phyloP scores from a whole-genome alignment of 1,284 basidiomycete genomes.

The Stygiomarasmius scandens region DNA sequence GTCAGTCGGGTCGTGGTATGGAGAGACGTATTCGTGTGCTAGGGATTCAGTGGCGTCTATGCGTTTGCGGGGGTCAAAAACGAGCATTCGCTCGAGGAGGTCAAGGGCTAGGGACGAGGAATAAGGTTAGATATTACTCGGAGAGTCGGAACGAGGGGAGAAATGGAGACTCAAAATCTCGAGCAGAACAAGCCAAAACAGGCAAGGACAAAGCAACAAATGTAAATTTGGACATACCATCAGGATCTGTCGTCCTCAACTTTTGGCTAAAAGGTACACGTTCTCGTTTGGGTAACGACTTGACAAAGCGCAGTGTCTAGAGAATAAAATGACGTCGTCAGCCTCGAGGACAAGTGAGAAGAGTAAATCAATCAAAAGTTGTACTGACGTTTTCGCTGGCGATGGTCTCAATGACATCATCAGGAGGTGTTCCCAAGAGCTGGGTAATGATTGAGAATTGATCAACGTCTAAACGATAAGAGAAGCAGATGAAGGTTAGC shows the following conservation, averaged over 20 bases:
- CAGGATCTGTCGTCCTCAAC: conserved; percentile 86
- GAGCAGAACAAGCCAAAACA: background rate
- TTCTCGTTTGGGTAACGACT: conserved; percentile 95
- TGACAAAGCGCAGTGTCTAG: conserved; percentile 98
- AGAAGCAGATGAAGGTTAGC: background rate
- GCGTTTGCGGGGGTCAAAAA: conserved; percentile 96
- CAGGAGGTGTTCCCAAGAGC: conserved; percentile 94
- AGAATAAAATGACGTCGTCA: conserved; percentile 17
- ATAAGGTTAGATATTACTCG: conserved; percentile 10
- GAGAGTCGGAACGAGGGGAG: too few relatives aligned
- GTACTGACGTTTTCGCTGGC: conserved; percentile 90
- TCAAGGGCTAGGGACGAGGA: conserved; percentile 71
- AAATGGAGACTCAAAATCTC: too few relatives aligned
- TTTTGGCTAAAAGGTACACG: conserved; percentile 95
- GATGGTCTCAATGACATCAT: conserved; percentile 99
- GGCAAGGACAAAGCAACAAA: background rate
- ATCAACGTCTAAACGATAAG: conserved; percentile 80
- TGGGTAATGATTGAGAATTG: conserved; percentile 99
- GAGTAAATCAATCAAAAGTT: conserved; percentile 2
- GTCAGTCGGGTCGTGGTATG: conserved; percentile 98
- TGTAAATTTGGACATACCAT: conserved; percentile 59
- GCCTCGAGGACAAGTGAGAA: conserved; percentile 11
- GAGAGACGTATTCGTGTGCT: conserved; percentile 91
- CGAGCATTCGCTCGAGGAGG: conserved; percentile 98
- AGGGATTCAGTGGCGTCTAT: conserved; percentile 95